A percentile compares a stretch with the other conserved stretches of the same genome.
phyloP scores from a whole-genome alignment of 345 rosid genomes.

The Salix dunnii region DNA sequence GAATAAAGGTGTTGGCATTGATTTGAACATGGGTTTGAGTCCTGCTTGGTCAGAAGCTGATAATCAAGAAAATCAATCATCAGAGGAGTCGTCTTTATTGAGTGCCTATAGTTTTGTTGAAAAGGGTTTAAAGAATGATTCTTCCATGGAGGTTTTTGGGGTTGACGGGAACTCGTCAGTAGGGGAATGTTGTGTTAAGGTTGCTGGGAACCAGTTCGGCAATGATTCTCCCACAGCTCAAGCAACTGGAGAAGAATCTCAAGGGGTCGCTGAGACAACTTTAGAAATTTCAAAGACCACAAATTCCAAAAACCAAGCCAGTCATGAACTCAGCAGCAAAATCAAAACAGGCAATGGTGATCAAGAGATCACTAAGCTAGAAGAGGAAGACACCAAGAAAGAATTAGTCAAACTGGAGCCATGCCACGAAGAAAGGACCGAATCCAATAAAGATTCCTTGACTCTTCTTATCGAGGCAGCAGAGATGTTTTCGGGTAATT shows the following conservation, averaged over 20 bases:
- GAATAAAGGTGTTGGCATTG: slow-evolving; percentile 30
- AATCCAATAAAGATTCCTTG: slow-evolving; percentile 15
- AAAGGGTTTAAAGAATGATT: background rate
- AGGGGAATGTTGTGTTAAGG: slow-evolving; percentile 11
- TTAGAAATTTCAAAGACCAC: slow-evolving; percentile 13
- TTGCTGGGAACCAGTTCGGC: background rate
- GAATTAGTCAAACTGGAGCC: slow-evolving; percentile 10
- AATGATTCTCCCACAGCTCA: background rate
- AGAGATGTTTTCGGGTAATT: slow-evolving; percentile 24
- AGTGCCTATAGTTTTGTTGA: background rate
- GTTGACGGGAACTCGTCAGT: slow-evolving; percentile 23
- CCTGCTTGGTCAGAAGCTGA: slow-evolving; percentile 12
- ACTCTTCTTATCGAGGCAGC: slow-evolving; percentile 42
- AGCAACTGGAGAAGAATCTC: background rate
- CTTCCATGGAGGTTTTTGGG: background rate
- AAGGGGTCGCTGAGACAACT: background rate
- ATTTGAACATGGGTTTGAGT: slow-evolving; percentile 34
- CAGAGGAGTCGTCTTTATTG: slow-evolving; percentile 11
- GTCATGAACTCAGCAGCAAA: slow-evolving; percentile 15
- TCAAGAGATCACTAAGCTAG: background rate
- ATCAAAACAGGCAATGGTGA: slow-evolving; percentile 4
- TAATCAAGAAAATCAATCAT: background rate
- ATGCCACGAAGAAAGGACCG: background rate
- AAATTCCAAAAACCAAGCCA: slow-evolving; percentile 6
- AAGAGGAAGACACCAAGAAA: slow-evolving; percentile 1